Conservation (phyloP, 192 early-diverging fungal species). For the Coemansia sp. region DNA sequence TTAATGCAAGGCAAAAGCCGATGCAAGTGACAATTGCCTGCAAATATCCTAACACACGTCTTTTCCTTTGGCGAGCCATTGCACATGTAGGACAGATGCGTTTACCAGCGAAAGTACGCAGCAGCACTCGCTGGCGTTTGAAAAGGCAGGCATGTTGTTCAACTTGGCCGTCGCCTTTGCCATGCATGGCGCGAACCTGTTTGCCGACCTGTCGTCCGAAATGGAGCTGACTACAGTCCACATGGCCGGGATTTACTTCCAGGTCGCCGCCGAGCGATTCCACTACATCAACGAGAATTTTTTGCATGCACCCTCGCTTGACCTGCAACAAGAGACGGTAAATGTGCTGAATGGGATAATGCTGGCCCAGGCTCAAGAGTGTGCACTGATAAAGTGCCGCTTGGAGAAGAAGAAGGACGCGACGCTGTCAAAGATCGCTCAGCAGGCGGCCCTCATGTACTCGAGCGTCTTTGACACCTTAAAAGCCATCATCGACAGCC, state of each 20-base stretch:
- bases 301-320: slow-evolving; percentile 90
- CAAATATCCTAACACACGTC: not conserved
- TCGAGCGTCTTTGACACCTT: slow-evolving; percentile 72
- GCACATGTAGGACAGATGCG: slow-evolving; percentile 71
- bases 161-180: slow-evolving; percentile 85
- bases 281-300: slow-evolving; percentile 98
- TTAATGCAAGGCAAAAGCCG: not conserved
- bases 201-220: slow-evolving; percentile 50
- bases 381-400: slow-evolving; percentile 81
- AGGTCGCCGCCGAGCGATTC: slow-evolving; percentile 91
- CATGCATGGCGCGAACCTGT: slow-evolving; percentile 46
- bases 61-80: slow-evolving; percentile 5
- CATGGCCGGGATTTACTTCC: slow-evolving; percentile 86
- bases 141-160: slow-evolving; percentile 95
- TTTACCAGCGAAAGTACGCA: slow-evolving; percentile 77
- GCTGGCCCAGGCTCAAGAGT: slow-evolving; percentile 95
- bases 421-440: slow-evolving; percentile 88
- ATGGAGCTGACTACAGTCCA: slow-evolving; percentile 64
- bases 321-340: slow-evolving; percentile 88
- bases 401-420: slow-evolving; percentile 85
- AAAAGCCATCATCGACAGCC: slow-evolving; percentile 62
- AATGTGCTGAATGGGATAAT: slow-evolving; percentile 82
- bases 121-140: slow-evolving; percentile 94
- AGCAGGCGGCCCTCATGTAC: slow-evolving; percentile 77
- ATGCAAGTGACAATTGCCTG: not conserved